Conservation (phyloP, 768 basidiomycete genomes). For the Leucogyrophana mollusca region DNA sequence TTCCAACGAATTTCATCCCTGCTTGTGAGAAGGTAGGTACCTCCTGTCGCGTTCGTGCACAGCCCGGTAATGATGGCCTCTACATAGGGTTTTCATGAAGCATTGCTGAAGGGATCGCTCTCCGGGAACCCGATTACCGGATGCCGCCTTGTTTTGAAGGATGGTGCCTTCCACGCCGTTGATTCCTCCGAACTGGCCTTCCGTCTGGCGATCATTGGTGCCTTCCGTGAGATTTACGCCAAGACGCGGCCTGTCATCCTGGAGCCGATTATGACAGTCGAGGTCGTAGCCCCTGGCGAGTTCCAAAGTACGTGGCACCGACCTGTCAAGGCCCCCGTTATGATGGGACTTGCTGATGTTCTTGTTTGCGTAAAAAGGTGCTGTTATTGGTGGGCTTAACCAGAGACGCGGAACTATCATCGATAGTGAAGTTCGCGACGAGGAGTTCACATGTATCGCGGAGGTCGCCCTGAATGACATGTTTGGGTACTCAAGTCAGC, state of each 20-base stretch:
- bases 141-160: constrained; percentile 82
- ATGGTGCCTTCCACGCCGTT: constrained; percentile 90
- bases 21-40: constrained; percentile 83
- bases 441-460: constrained; percentile 89
- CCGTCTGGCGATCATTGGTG: constrained; percentile 85
- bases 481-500: constrained; percentile 95
- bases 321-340: too few relatives aligned
- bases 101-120: constrained; percentile 85
- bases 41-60: background rate
- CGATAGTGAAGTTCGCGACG: constrained; percentile 95
- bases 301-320: constrained; percentile 71
- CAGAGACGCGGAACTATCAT: constrained; percentile 90
- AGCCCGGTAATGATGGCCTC: background rate
- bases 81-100: constrained; percentile 88
- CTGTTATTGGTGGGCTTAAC: constrained; percentile 93
- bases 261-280: constrained; percentile 99
- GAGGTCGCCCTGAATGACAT: constrained; percentile 97
- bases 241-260: constrained; percentile 78
- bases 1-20: constrained; percentile 90
- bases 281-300: constrained; percentile 92
- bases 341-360: too few relatives aligned
- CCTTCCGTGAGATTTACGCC: constrained; percentile 87
- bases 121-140: constrained; percentile 88
- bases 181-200: constrained; percentile 98
- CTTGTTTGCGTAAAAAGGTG: constrained; percentile 42